Conservation (phyloP, 176 grass and related monocot species). For the Triticum urartu region DNA sequence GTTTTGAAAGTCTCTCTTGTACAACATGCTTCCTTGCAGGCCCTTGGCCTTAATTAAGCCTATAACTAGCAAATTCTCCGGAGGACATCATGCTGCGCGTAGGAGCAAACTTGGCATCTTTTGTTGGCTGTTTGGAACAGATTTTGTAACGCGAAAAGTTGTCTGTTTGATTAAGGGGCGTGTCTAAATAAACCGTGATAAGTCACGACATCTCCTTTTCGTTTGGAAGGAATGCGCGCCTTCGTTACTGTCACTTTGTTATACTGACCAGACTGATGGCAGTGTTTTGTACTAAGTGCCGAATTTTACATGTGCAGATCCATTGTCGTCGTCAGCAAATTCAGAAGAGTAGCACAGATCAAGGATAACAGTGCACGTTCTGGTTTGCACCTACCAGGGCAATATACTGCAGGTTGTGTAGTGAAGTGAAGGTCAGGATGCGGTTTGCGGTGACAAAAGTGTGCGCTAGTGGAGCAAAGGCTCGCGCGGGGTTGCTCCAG, state of each 20-base stretch:
- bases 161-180: background rate
- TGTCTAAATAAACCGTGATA: background rate
- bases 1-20: background rate
- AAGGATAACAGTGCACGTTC: background rate
- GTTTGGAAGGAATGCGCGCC: background rate
- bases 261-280: background rate
- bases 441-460: constrained; percentile 39
- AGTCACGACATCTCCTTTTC: background rate
- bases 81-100: background rate
- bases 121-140: background rate
- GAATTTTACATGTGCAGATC: background rate
- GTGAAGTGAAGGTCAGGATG: constrained; percentile 12
- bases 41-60: background rate
- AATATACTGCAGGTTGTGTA: background rate
- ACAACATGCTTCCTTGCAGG: background rate
- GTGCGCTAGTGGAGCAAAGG: constrained; percentile 31
- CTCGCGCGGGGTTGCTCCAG: constrained; percentile 35
- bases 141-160: background rate
- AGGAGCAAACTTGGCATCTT: background rate
- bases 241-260: background rate
- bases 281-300: background rate
- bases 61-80: background rate
- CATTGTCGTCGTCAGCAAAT: background rate
- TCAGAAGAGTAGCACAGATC: background rate
- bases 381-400: background rate